These are phyloP conservation scores for Pontederia crassipes DNA, from an alignment of 176 grass and related monocot species.

Conservation along the genomic window DNA sequence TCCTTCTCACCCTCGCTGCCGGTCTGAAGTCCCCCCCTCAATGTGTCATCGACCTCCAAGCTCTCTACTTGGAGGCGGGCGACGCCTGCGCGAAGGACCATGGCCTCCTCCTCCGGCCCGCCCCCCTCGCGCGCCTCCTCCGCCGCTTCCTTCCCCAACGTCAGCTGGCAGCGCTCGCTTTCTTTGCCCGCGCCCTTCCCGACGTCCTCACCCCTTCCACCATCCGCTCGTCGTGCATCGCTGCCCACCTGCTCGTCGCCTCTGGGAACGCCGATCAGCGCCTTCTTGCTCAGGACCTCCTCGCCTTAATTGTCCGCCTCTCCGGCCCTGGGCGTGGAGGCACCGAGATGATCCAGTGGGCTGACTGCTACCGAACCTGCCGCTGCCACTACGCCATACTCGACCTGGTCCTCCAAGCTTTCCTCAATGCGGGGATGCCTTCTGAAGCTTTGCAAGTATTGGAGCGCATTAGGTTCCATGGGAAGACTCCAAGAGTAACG, in stretches of 20 bases:
- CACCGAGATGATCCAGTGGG: slow-evolving; percentile 32
- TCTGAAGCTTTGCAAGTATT: slow-evolving; percentile 47
- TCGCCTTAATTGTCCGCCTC: slow-evolving; percentile 13
- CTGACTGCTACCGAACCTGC: slow-evolving; percentile 4
- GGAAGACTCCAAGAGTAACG: slow-evolving; percentile 34
- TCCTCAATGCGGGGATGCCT: slow-evolving; percentile 48
- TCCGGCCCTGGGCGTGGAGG: not conserved
- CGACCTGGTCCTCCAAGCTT: slow-evolving; percentile 55
- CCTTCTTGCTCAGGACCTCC: slow-evolving; percentile 7
- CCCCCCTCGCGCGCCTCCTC: not conserved
- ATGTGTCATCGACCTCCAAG: not conserved
- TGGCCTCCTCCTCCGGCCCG: slow-evolving; percentile 2
- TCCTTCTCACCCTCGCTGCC: slow-evolving; percentile 12
- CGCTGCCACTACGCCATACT: slow-evolving; percentile 25
- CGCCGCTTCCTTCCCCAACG: not conserved
- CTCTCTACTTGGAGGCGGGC: not conserved
- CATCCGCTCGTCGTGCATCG: slow-evolving; percentile 20
- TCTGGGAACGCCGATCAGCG: slow-evolving; percentile 28
- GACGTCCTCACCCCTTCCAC: slow-evolving; percentile 29
- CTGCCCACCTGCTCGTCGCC: slow-evolving; percentile 28
- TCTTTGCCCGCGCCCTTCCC: slow-evolving; percentile 4
- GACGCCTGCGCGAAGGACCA: not conserved
- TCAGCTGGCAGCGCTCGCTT: not conserved
- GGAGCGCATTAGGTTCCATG: slow-evolving; percentile 19
- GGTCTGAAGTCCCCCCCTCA: slow-evolving; percentile 8